Evolutionary conservation across 352 stramenopile genomes (phyloP), one percentile per base, ranked within the genome.

Genomic region (Elongisporangium prolatum): DNA sequence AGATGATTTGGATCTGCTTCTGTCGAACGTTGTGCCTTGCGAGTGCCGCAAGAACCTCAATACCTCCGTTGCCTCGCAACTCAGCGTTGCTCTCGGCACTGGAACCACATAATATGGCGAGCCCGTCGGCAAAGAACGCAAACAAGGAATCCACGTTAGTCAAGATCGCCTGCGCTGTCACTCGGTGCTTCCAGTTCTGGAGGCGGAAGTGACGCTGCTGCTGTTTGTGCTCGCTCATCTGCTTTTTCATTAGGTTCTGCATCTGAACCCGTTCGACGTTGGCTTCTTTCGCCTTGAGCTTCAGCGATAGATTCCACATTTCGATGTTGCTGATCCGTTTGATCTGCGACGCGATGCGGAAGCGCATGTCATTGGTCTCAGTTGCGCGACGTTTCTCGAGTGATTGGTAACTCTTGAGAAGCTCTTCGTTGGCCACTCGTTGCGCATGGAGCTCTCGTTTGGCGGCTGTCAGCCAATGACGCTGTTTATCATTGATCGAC

Each of bases 231-330:
- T 89, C 71, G 17, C 61, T 52, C 2, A 82, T 62, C 20, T 83
- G 74, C 18, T 48, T 52, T 4, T 67, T 58, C 11, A 88, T 70
- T n/a, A 75, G 61, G 6, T 64, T 60, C 51, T 81, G 77, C 69
- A 78, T 74, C 17, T 70, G 60, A 8, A 88, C 55, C 10, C 80
- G 75, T 53, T 89, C 79, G 16, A 50, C 67, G 24, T 81, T 69
- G 6, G 72, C 72, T 48, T 86, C 77, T n/a, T 84, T 86, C 2
- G 77, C 69, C 44, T 88, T 74, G 13, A 87, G 69, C 65, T 88
- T 88, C 48, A 93, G 69, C 57, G 79, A 80, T 21, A 89, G 55
- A 50, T 89, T 91, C 84, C 84, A 93, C 79, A 93, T 91, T 52
- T 91, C 77, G 18, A 91, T 71, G 58, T 77, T 77, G 57, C 84